phyloP scores from a whole-genome alignment of 805 yeast species.

The Candida alai region DNA sequence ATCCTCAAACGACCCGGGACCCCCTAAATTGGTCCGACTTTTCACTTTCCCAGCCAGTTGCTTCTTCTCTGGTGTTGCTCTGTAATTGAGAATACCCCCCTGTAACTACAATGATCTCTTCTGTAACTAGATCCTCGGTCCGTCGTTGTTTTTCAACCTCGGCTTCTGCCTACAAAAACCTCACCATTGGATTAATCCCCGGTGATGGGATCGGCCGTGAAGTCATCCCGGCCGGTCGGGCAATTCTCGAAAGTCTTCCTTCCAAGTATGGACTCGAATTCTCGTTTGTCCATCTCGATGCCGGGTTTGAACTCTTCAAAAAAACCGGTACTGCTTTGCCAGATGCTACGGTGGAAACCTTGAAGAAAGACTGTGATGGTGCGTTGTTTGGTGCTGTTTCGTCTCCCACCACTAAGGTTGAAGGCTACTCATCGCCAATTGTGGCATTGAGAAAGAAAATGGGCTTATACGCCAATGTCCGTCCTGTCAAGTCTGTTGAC shows the following conservation, averaged over 20 bases:
- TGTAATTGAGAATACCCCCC: too few species aligned
- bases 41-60: too few species aligned
- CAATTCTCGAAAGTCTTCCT: conserved; percentile 79
- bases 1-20: too few species aligned
- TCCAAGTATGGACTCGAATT: conserved; percentile 72
- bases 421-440: conserved; percentile 96
- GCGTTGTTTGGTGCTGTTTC: conserved; percentile 97
- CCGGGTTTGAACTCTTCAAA: conserved; percentile 93
- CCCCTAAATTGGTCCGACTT: too few species aligned
- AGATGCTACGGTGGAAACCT: conserved; percentile 77
- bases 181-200: conserved; percentile 71
- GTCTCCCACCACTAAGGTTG: conserved; percentile 90
- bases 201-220: conserved; percentile 99
- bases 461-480: conserved; percentile 93
- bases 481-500: conserved; percentile 93
- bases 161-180: conserved; percentile 26
- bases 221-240: conserved; percentile 95
- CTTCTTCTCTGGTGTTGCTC: too few species aligned
- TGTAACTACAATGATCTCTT: too few species aligned
- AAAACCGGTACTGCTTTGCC: conserved; percentile 96
- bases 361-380: conserved; percentile 86
- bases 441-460: conserved; percentile 96
- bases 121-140: conserved; percentile 16
- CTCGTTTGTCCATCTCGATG: conserved; percentile 82
- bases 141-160: conserved; percentile 32